Evolutionary conservation across 2,329 filamentous ascomycete genomes (phyloP).

Genomic region (Seiridium unicorne): DNA sequence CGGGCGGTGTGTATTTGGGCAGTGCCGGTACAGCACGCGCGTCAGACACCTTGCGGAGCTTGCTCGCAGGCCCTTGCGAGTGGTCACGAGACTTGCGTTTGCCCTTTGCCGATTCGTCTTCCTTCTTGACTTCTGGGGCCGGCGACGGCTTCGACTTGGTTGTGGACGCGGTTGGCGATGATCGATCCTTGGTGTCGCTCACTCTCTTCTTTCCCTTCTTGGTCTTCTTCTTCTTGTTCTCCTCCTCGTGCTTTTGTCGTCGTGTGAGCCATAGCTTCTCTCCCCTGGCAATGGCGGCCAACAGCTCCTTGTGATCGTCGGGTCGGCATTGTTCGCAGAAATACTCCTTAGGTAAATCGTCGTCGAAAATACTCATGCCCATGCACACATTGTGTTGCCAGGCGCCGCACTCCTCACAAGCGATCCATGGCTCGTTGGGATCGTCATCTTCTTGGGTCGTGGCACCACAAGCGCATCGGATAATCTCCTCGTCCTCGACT

Average conservation of each 20-base stretch:
- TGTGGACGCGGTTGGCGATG: conserved; percentile 38
- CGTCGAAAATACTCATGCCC: conserved; percentile 75
- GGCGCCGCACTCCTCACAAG: conserved; percentile 85
- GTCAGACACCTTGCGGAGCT: conserved; percentile 56
- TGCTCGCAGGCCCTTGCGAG: conserved; percentile 46
- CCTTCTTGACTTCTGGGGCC: conserved; percentile 41
- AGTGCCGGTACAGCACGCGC: conserved; percentile 36
- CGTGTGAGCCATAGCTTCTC: conserved; percentile 84
- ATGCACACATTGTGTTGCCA: conserved; percentile 99
- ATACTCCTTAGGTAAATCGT: conserved; percentile 80
- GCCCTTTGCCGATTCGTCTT: conserved; percentile 38
- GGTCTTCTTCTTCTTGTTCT: conserved; percentile 58
- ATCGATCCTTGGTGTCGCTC: conserved; percentile 62
- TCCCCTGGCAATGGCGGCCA: conserved; percentile 75
- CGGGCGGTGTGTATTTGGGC: conserved; percentile 46
- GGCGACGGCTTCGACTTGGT: conserved; percentile 37
- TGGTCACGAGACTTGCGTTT: conserved; percentile 61
- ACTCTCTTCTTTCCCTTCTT: conserved; percentile 57
- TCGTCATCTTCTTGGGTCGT: conserved; percentile 75
- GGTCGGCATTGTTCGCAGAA: conserved; percentile 90
- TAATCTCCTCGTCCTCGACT: conserved; percentile 63
- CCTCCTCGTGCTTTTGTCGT: conserved; percentile 61
- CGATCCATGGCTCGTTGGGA: conserved; percentile 88
- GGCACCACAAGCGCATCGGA: conserved; percentile 87
- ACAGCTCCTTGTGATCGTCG: conserved; percentile 75